Evolutionary conservation across 441 rosid species (phyloP).

Genomic region (Pelargonium citronellum): DNA sequence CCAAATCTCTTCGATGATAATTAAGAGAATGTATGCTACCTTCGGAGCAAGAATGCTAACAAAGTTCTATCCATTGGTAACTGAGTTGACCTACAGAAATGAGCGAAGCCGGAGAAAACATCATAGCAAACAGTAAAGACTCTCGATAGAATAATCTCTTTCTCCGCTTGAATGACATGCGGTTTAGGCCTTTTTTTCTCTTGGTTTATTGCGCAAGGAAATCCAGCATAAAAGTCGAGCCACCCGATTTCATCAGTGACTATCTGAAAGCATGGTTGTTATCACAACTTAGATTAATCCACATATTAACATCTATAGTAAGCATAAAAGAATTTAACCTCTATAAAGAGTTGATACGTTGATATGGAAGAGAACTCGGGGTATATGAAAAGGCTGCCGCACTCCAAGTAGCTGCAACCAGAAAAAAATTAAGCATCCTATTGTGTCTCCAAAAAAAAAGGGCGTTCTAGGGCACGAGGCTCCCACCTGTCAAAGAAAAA

Average conservation of each 20-base stretch:
- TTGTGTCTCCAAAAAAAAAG: neutral
- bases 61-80: slow-evolving; percentile 44
- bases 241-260: slow-evolving; percentile 64
- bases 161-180: slow-evolving; percentile 55
- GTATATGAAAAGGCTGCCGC: slow-evolving; percentile 54
- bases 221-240: slow-evolving; percentile 52
- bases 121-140: slow-evolving; percentile 64
- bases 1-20: neutral
- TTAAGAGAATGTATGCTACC: slow-evolving; percentile 31
- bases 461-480: too few species aligned
- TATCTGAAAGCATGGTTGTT: slow-evolving; percentile 31
- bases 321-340: slow-evolving; percentile 32
- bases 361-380: slow-evolving; percentile 47
- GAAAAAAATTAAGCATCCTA: slow-evolving; percentile 5
- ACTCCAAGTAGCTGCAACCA: slow-evolving; percentile 60
- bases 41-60: slow-evolving; percentile 48
- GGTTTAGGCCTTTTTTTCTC: slow-evolving; percentile 50
- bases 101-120: slow-evolving; percentile 66
- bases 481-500: too few species aligned
- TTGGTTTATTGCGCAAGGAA: slow-evolving; percentile 23
- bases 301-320: slow-evolving; percentile 18
- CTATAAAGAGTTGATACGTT: slow-evolving; percentile 55
- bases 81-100: slow-evolving; percentile 53
- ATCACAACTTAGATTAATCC: slow-evolving; percentile 12
- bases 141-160: slow-evolving; percentile 49